Evolutionary conservation across 768 basidiomycete species (phyloP).

Genomic region (Nidularia pulvinata): DNA sequence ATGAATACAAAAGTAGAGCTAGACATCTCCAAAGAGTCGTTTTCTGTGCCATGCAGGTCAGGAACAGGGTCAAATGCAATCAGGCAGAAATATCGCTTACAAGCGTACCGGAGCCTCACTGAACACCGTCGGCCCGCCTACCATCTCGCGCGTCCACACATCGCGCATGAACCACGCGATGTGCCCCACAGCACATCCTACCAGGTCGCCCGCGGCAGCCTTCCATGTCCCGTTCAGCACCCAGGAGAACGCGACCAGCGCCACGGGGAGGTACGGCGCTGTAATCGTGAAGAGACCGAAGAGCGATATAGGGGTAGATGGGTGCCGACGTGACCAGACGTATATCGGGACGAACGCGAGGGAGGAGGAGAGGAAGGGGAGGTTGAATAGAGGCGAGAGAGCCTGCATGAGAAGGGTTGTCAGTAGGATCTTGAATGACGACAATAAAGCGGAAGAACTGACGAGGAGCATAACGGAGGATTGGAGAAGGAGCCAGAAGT

Average conservation of each 20-base stretch:
- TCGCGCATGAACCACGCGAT: conserved; percentile 84
- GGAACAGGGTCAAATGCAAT: neutral
- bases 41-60: conserved; percentile 36
- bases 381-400: conserved; percentile 85
- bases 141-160: conserved; percentile 88
- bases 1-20: conserved; percentile 1
- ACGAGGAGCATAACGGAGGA: conserved; percentile 89
- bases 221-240: conserved; percentile 81
- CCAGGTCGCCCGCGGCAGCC: conserved; percentile 78
- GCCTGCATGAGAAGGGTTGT: conserved; percentile 34
- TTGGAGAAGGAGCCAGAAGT: conserved; percentile 90
- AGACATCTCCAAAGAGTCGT: conserved; percentile 62
- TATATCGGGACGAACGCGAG: conserved; percentile 97
- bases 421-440: neutral
- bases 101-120: conserved; percentile 70
- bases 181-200: conserved; percentile 88
- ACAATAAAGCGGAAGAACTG: conserved; percentile 18
- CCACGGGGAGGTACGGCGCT: conserved; percentile 93
- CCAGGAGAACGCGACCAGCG: conserved; percentile 89
- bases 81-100: conserved; percentile 43
- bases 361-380: conserved; percentile 92
- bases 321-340: conserved; percentile 95
- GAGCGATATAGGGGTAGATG: conserved; percentile 92
- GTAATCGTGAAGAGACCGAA: conserved; percentile 95
- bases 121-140: conserved; percentile 69